Evolutionary conservation across 352 stramenopile genomes (phyloP).

Genomic region (Blastocystis hominis): DNA sequence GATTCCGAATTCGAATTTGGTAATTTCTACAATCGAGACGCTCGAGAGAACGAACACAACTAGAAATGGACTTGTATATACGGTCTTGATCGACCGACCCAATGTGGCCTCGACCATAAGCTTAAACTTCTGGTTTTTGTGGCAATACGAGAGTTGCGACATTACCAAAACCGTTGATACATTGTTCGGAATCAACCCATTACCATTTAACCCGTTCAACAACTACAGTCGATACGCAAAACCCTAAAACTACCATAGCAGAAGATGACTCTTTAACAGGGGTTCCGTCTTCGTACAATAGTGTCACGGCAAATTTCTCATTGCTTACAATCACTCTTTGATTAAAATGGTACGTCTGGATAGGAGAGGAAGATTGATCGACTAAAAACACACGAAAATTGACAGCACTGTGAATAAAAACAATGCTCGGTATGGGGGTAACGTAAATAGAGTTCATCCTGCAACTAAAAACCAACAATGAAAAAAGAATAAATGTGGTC

Average conservation of each 20-base stretch:
- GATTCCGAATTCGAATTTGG: constrained; percentile 4
- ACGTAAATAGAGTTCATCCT: not conserved
- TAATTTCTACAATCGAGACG: constrained; percentile 11
- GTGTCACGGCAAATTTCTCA: not conserved
- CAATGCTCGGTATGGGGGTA: not conserved
- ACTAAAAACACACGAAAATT: not conserved
- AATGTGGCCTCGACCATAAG: not conserved
- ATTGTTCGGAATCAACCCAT: constrained; percentile 9
- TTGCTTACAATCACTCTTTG: not conserved
- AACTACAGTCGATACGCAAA: not conserved
- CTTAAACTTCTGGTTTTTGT: constrained; percentile 13
- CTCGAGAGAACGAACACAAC: constrained; percentile 10
- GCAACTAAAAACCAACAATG: not conserved
- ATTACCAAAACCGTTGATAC: not conserved
- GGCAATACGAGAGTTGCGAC: not conserved
- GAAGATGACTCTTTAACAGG: not conserved
- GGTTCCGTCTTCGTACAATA: constrained; percentile 12
- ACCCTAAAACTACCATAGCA: not conserved
- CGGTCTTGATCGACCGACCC: not conserved
- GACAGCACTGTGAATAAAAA: not conserved
- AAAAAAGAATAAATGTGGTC: not conserved
- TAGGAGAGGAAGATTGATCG: not conserved
- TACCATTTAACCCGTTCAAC: not conserved
- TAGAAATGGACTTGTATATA: not conserved
- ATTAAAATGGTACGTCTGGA: not conserved